Conservation (phyloP, 768 basidiomycete genomes). For the Leccinum rimulosum region DNA sequence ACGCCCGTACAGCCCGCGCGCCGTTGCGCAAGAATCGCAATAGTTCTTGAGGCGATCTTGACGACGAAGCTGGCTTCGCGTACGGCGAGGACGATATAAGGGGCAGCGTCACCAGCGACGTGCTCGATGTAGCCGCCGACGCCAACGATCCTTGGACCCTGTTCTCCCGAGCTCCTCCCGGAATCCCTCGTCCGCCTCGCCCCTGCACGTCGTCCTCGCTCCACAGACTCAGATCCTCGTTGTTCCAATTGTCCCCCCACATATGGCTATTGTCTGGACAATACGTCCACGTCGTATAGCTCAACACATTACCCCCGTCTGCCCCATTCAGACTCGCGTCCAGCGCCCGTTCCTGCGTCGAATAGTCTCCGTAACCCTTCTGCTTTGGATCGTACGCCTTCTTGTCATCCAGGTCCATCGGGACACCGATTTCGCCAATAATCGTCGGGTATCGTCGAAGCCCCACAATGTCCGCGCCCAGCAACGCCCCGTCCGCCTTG, state of each 20-base stretch:
- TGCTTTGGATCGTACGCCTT: slow-evolving; percentile 61
- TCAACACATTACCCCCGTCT: slow-evolving; percentile 74
- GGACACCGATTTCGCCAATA: slow-evolving; percentile 94
- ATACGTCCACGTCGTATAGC: slow-evolving; percentile 88
- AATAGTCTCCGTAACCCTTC: slow-evolving; percentile 69
- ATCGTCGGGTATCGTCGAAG: slow-evolving; percentile 68
- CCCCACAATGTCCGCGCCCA: slow-evolving; percentile 36
- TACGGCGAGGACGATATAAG: slow-evolving; percentile 11
- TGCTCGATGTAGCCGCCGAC: slow-evolving; percentile 16
- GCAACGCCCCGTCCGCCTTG: slow-evolving; percentile 65
- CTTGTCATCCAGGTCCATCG: slow-evolving; percentile 91
- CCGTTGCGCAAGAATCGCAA: slow-evolving; percentile 79
- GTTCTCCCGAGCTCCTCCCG: neutral
- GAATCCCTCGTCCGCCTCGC: neutral
- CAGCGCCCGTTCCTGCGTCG: slow-evolving; percentile 75
- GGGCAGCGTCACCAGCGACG: slow-evolving; percentile 21
- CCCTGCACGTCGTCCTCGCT: slow-evolving; percentile 63
- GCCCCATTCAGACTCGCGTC: slow-evolving; percentile 79
- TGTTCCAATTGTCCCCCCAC: slow-evolving; percentile 97
- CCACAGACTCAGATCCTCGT: slow-evolving; percentile 93
- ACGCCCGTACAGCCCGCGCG: slow-evolving; percentile 79
- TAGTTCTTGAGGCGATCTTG: slow-evolving; percentile 10
- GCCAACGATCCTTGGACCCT: neutral
- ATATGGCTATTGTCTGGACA: slow-evolving; percentile 76
- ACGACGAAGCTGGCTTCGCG: neutral